Evolutionary conservation across 768 basidiomycete genomes (phyloP).

Genomic region (Boletus reticulatus): DNA sequence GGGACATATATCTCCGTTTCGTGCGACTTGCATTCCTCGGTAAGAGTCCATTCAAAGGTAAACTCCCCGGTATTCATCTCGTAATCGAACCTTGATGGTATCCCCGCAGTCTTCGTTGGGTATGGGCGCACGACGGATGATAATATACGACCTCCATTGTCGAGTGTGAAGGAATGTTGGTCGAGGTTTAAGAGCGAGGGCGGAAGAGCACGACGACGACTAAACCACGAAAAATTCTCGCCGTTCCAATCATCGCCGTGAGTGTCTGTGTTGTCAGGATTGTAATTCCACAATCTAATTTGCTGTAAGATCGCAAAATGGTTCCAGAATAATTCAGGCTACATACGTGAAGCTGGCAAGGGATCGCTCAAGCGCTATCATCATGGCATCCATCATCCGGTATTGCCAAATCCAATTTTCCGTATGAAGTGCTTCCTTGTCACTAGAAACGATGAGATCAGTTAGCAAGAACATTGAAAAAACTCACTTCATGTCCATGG

Average conservation of each 20-base stretch:
- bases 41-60: constrained; percentile 56
- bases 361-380: constrained; percentile 74
- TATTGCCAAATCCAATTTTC: constrained; percentile 81
- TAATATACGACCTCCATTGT: constrained; percentile 80
- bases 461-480: not conserved
- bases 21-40: constrained; percentile 33
- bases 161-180: constrained; percentile 67
- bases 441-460: constrained; percentile 38
- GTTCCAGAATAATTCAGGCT: not conserved
- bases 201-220: constrained; percentile 54
- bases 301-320: not conserved
- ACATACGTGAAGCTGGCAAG: constrained; percentile 86
- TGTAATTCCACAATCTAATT: constrained; percentile 89
- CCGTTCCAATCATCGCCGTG: constrained; percentile 91
- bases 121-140: constrained; percentile 85
- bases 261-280: constrained; percentile 77
- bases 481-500: constrained; percentile 95
- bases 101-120: constrained; percentile 85
- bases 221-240: constrained; percentile 98
- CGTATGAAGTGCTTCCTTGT: constrained; percentile 65
- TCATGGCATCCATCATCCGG: constrained; percentile 93
- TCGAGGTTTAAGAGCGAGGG: constrained; percentile 52
- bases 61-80: constrained; percentile 74
- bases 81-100: constrained; percentile 71
- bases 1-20: constrained; percentile 88